Evolutionary conservation across 768 basidiomycete species (phyloP).

Genomic region (Leccinum disarticulatum): DNA sequence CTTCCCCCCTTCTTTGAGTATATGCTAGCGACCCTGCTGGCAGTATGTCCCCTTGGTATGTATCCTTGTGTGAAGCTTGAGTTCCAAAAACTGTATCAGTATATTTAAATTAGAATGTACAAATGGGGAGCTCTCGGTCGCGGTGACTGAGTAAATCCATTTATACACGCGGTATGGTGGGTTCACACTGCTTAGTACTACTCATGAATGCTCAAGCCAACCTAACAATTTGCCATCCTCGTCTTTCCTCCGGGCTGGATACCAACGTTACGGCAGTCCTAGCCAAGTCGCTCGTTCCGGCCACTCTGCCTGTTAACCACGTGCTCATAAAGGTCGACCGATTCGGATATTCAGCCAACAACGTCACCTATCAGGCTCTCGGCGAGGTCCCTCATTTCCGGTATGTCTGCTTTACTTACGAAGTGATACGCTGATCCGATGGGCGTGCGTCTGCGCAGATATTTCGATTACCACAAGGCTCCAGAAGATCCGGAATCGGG

Average conservation of each 20-base stretch:
- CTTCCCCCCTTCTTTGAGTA: neutral
- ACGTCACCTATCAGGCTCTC: slow-evolving; percentile 64
- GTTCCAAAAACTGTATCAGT: neutral
- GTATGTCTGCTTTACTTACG: slow-evolving; percentile 18
- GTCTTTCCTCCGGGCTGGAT: slow-evolving; percentile 35
- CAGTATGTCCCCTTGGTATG: neutral
- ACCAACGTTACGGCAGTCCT: slow-evolving; percentile 29
- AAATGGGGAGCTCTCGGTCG: neutral
- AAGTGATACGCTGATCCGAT: neutral
- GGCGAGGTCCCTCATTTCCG: slow-evolving; percentile 43
- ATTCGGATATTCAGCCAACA: slow-evolving; percentile 73
- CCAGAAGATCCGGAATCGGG: slow-evolving; percentile 36
- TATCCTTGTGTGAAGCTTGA: neutral
- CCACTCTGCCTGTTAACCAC: slow-evolving; percentile 39
- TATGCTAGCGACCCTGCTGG: neutral
- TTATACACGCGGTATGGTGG: neutral
- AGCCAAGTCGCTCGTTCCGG: slow-evolving; percentile 22
- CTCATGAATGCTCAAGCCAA: slow-evolving; percentile 23
- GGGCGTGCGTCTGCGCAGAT: slow-evolving; percentile 42
- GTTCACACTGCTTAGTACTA: neutral
- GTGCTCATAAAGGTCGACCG: slow-evolving; percentile 59
- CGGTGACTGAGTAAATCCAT: neutral
- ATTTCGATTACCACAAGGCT: slow-evolving; percentile 63
- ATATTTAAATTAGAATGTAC: slow-evolving; percentile 1
- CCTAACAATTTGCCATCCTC: slow-evolving; percentile 41